Base-by-base conservation (phyloP, 176 grass and related monocot genomes). In the Pontederia crassipes region DNA sequence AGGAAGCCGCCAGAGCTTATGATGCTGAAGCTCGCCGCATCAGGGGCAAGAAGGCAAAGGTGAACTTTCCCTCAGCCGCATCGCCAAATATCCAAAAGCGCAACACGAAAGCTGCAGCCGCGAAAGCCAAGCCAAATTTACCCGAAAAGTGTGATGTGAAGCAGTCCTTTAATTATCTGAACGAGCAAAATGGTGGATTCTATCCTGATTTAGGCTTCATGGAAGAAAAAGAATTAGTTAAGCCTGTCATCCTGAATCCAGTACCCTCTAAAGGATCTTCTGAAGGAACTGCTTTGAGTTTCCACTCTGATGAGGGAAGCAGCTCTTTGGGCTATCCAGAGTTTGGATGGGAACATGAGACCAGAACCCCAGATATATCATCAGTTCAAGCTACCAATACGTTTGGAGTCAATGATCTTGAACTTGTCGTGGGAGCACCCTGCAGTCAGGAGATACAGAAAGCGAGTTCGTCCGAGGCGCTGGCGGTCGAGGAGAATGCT, bases 331-430 rank as follows among this genome's bases (percentile, higher is more conserved):
- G 45, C 47, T 63, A 17, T 63, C 11, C 45, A 4, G 45, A 63
- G n/a, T 47, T 18, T 63, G 60, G 60, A 48, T 46, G 59, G 59
- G 59, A 4, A 52, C 49, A 52, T 52, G 49, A 52, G 49, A 52
- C 6, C 6, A 52, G 14, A 14, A 52, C 49, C 14, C 8, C 49
- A 52, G 49, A 52, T 12, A 52, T 52, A 10, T 12, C 49, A 52
- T 52, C 49, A 11, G 49, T 52, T 52, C 11, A 12, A 12, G 11
- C 8, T 52, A 12, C 51, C 12, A 54, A 5, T 15, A 54, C n/a
- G 5, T 14, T 16, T 54, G 51, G 8, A 54, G 11, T 14, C n/a
- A 16, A 54, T 15, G 51, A 54, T 5, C 5, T 16, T 40, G 32
- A 54, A 16, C 51, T 16, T 54, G 51, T 16, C 3, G 12, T 24